These are phyloP conservation scores for Ceriops decandra DNA, from an alignment of 345 rosid genomes.

Conservation along the genomic window DNA sequence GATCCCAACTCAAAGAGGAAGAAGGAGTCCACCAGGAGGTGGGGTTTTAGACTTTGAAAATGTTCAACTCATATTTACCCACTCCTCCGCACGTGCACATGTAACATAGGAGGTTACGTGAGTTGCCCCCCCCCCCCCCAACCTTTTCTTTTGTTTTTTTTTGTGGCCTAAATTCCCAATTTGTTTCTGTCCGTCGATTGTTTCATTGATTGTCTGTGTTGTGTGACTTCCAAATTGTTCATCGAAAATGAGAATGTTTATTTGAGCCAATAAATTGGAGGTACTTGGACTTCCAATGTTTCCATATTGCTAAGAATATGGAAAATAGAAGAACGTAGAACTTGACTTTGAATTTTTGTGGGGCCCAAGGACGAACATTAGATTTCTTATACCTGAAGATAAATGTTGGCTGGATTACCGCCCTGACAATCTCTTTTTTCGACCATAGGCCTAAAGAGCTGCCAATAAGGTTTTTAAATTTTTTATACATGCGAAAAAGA, in stretches of 20 bases:
- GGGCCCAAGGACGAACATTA: too few species aligned
- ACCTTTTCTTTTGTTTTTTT: slow-evolving; percentile 5
- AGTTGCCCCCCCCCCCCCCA: not conserved
- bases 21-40: slow-evolving; percentile 70
- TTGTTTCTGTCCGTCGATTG: slow-evolving; percentile 23
- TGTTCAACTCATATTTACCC: slow-evolving; percentile 16
- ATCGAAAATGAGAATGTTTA: slow-evolving; percentile 17
- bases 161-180: slow-evolving; percentile 14
- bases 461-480: too few species aligned
- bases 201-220: slow-evolving; percentile 36
- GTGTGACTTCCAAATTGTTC: slow-evolving; percentile 26
- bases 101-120: slow-evolving; percentile 52
- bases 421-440: too few species aligned
- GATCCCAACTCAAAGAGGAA: slow-evolving; percentile 74
- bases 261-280: slow-evolving; percentile 33
- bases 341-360: too few species aligned
- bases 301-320: too few species aligned
- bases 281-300: too few species aligned
- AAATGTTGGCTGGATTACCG: too few species aligned
- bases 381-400: too few species aligned
- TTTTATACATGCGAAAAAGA: too few species aligned
- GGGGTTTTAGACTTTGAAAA: slow-evolving; percentile 75
- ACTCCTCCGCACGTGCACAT: slow-evolving; percentile 27
- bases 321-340: too few species aligned
- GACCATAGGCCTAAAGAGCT: too few species aligned